Evolutionary conservation across 108 stramenopile genomes (phyloP).

Genomic region (Cyclostephanos invisitatus): DNA sequence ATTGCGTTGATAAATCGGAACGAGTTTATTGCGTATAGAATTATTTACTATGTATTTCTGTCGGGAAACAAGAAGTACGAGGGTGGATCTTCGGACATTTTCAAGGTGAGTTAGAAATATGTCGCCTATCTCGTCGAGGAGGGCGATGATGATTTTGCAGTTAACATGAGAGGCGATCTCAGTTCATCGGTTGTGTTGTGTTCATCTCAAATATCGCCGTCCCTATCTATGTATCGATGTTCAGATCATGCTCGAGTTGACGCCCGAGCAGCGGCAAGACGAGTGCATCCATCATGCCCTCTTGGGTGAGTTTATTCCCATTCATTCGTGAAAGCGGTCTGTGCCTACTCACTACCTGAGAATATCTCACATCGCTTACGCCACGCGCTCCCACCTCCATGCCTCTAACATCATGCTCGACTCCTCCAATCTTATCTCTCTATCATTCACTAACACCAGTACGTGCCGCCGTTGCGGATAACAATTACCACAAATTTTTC

Average conservation of each 20-base stretch:
- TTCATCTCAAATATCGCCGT: no score
- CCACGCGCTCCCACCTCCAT: not conserved
- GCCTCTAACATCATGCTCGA: no score
- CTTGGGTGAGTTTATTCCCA: conserved; percentile 18
- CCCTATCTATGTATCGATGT: no score
- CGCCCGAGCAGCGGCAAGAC: conserved; percentile 50
- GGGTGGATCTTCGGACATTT: conserved; percentile 66
- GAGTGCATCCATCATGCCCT: conserved; percentile 69
- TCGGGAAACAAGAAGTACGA: conserved; percentile 68
- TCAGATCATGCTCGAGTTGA: conserved; percentile 56
- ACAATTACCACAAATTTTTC: conserved; percentile 76
- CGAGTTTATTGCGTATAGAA: conserved; percentile 82
- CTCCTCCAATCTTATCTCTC: no score
- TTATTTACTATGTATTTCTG: conserved; percentile 81
- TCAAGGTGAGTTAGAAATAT: conserved; percentile 28
- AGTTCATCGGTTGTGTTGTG: no score
- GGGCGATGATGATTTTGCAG: no score
- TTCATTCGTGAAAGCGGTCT: not conserved
- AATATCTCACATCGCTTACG: not conserved
- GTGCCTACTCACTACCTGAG: not conserved
- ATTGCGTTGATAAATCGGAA: conserved; percentile 52
- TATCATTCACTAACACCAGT: conserved; percentile 26
- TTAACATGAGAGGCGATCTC: no score
- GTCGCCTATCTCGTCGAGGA: no score
- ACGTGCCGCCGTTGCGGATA: conserved; percentile 65